Percentiles rank a stretch among this genome's conserved stretches.
phyloP scores from a whole-genome alignment of 306 rosid species.

The Lagenaria siceraria region DNA sequence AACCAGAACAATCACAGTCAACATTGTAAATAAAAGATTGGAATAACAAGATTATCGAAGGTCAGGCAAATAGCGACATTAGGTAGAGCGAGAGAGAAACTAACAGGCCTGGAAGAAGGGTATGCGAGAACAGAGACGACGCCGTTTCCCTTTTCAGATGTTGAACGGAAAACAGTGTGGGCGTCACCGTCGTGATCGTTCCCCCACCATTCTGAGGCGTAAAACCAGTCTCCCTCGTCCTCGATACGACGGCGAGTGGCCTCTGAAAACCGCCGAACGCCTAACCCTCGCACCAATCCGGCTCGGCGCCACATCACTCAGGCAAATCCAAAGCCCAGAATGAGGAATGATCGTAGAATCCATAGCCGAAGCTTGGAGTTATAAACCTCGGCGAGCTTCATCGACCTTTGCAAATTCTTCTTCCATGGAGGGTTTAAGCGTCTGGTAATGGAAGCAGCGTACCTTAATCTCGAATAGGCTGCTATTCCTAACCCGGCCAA shows the following conservation, averaged over 20 bases:
- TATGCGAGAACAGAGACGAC: slow-evolving; percentile 59
- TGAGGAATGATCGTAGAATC: not conserved
- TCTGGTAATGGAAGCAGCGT: not conserved
- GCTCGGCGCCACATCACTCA: slow-evolving; percentile 35
- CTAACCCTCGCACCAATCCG: not conserved
- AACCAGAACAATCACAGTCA: not conserved
- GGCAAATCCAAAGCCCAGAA: slow-evolving; percentile 5
- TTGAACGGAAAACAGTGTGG: slow-evolving; percentile 45
- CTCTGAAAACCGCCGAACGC: slow-evolving; percentile 53
- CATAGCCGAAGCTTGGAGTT: slow-evolving; percentile 4
- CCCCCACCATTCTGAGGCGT: slow-evolving; percentile 94
- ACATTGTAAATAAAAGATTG: not conserved
- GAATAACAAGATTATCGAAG: not conserved
- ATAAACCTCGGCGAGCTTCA: not conserved
- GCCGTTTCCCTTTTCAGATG: slow-evolving; percentile 78
- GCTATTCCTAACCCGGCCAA: not conserved
- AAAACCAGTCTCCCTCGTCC: slow-evolving; percentile 91
- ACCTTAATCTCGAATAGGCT: not conserved
- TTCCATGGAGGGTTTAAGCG: not conserved
- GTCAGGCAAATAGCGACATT: not conserved
- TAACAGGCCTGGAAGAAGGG: slow-evolving; percentile 69
- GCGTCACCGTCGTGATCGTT: slow-evolving; percentile 29
- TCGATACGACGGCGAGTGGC: slow-evolving; percentile 30
- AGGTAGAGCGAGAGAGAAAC: slow-evolving; percentile 11
- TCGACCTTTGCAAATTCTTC: not conserved